Base-by-base conservation (phyloP, 2,329 filamentous ascomycete genomes). In the Trichoderma koningii region DNA sequence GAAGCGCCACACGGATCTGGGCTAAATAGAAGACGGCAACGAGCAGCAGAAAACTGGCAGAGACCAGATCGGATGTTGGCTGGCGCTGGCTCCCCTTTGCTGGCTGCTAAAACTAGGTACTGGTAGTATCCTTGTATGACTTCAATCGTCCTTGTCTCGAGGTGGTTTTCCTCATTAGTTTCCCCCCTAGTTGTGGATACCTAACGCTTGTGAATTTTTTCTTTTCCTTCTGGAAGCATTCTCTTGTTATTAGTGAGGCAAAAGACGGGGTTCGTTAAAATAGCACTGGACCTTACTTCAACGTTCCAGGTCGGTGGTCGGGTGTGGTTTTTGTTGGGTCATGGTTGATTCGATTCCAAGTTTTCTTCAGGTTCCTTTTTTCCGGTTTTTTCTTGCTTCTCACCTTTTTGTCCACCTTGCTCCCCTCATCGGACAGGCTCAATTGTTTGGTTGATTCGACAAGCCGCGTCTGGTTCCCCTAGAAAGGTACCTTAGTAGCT, bases 201-300 rank as follows among this genome's bases (percentile, higher is more conserved):
- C n/a, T n/a, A n/a, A n/a, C 59, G 17, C 21, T 21, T 34, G 44
- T 44, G 19, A 48, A 15, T 60, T 51, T 56, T 64, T 57, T 50
- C 10, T 42, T 42, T 42, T 30, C 50, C 53, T 65, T 65, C 56
- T 65, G 63, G 63, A 65, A 62, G 61, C 56, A 65, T 65, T 65
- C 44, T 23, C 21, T 23, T 23, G 2, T 3, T 42, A 34, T 26
- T 55, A 30, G 50, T 61, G 38, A 15, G 28, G 38, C 3, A 34
- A 63, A 9, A 41, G 61, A 57, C 14, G 17, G 38, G 45, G 61
- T 57, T 42, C 34, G 34, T 38, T 9, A 38, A 38, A 4, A 38
- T 38, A 14, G 34, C 34, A 2, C 21, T 23, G 21, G 21, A 38
- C 34, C 34, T 14, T 14, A 14, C 12, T 38, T 38, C 34, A 14